These are phyloP conservation scores for Puccinellia tenuiflora DNA, from an alignment of 176 grass and related monocot genomes.

Conservation along the genomic window DNA sequence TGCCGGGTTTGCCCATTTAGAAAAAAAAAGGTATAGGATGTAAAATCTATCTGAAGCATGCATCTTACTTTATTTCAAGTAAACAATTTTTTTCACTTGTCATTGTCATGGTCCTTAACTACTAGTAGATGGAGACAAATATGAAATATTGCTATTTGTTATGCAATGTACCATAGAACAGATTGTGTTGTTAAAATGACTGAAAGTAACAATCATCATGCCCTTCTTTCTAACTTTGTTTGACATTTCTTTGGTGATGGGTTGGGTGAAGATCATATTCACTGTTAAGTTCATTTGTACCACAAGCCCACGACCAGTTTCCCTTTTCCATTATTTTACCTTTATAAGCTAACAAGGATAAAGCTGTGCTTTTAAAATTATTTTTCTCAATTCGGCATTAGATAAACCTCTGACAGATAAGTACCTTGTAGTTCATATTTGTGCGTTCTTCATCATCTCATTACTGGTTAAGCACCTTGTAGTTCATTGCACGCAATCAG, in stretches of 20 bases:
- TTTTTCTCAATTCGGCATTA: too few species aligned
- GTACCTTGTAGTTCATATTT: not conserved
- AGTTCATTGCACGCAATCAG: not conserved
- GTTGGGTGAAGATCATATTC: not conserved
- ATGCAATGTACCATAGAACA: not conserved
- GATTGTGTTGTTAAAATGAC: not conserved
- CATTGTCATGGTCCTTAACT: not conserved
- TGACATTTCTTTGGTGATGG: not conserved
- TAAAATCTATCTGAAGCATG: not conserved
- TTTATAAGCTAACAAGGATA: too few species aligned
- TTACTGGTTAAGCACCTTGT: not conserved
- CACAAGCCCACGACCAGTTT: not conserved
- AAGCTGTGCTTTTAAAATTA: too few species aligned
- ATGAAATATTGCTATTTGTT: not conserved
- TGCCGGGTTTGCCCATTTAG: not conserved
- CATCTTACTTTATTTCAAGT: too few species aligned
- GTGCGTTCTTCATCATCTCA: not conserved
- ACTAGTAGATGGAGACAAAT: not conserved
- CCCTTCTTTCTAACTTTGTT: not conserved
- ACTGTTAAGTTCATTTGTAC: not conserved
- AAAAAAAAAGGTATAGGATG: not conserved
- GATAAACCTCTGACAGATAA: not conserved
- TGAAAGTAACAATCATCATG: not conserved
- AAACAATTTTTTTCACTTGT: too few species aligned
- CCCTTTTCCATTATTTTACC: too few species aligned